These are phyloP conservation scores for Monosporascus sp. DNA, from an alignment of 2,329 filamentous ascomycete species.

Conservation along the genomic window DNA sequence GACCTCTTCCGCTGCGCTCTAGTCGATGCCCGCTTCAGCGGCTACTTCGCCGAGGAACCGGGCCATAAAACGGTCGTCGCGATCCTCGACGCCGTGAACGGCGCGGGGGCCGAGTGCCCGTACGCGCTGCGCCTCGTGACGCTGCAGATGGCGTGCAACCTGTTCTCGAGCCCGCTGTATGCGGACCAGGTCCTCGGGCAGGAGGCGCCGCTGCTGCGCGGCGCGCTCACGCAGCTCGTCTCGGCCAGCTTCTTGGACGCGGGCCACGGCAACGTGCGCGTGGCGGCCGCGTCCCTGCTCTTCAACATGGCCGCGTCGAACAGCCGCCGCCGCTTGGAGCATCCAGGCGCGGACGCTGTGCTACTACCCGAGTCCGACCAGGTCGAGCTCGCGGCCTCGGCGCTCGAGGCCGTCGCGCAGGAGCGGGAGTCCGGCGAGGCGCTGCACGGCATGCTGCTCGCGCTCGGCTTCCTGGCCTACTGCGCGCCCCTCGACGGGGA, in stretches of 20 bases:
- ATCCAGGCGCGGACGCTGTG: no score
- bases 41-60: constrained; percentile 74
- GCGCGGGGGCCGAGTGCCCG: constrained; percentile 50
- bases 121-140: constrained; percentile 82
- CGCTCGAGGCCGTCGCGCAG: constrained; percentile 65
- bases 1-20: constrained; percentile 78
- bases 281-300: constrained; percentile 75
- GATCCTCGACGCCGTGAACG: constrained; percentile 56
- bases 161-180: constrained; percentile 73
- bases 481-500: constrained; percentile 64
- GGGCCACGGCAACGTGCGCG: constrained; percentile 66
- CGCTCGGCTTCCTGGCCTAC: constrained; percentile 72
- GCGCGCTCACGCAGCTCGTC: constrained; percentile 61
- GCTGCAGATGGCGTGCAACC: constrained; percentile 76
- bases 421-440: constrained; percentile 63
- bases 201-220: constrained; percentile 37
- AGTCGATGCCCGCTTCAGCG: constrained; percentile 70
- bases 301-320: constrained; percentile 63
- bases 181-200: constrained; percentile 55
- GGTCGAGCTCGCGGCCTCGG: constrained; percentile 73
- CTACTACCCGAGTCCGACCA: constrained; percentile 63
- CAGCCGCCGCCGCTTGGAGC: no score
- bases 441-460: constrained; percentile 69
- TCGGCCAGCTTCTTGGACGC: constrained; percentile 76
- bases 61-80: constrained; percentile 57